Evolutionary conservation across 2,329 filamentous ascomycete genomes (phyloP).

Genomic region (Stemphylium vesicarium): DNA sequence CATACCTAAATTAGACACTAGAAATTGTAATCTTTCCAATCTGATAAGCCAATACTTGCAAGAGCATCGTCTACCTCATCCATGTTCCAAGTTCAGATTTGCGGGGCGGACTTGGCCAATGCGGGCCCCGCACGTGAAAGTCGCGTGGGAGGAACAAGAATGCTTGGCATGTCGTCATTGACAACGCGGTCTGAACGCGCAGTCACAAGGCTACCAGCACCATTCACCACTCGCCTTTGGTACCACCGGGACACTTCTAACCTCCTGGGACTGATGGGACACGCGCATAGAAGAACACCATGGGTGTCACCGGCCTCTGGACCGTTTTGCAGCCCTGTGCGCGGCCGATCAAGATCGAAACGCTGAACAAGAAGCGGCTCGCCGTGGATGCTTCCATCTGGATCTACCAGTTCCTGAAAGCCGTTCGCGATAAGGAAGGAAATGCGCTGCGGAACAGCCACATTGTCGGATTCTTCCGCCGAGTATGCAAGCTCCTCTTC

Average conservation of each 20-base stretch:
- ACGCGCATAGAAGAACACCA: slow-evolving; percentile 49
- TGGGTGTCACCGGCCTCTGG: slow-evolving; percentile 99
- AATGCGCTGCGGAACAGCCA: slow-evolving; percentile 96
- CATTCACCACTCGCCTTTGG: background rate
- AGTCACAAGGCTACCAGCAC: slow-evolving; percentile 24
- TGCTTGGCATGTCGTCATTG: slow-evolving; percentile 24
- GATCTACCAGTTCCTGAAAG: slow-evolving; percentile 99
- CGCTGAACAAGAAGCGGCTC: slow-evolving; percentile 92
- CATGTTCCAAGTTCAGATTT: background rate
- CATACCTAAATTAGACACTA: slow-evolving; percentile 5
- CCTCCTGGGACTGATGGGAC: slow-evolving; percentile 21
- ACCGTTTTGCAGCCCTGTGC: slow-evolving; percentile 94
- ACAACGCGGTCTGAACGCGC: slow-evolving; percentile 25
- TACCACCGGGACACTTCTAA: background rate
- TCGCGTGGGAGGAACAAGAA: background rate
- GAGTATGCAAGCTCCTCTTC: slow-evolving; percentile 97
- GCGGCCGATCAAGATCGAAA: slow-evolving; percentile 93
- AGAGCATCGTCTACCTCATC: background rate
- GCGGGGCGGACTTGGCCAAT: no score
- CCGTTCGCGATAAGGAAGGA: slow-evolving; percentile 96
- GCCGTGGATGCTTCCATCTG: slow-evolving; percentile 98
- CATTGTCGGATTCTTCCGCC: slow-evolving; percentile 95
- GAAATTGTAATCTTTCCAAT: background rate
- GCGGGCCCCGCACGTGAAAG: background rate
- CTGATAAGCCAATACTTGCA: background rate